Evolutionary conservation across 345 rosid genomes (phyloP), one percentile per base, ranked within the genome.

Genomic region (Leavenworthia alabamica): DNA sequence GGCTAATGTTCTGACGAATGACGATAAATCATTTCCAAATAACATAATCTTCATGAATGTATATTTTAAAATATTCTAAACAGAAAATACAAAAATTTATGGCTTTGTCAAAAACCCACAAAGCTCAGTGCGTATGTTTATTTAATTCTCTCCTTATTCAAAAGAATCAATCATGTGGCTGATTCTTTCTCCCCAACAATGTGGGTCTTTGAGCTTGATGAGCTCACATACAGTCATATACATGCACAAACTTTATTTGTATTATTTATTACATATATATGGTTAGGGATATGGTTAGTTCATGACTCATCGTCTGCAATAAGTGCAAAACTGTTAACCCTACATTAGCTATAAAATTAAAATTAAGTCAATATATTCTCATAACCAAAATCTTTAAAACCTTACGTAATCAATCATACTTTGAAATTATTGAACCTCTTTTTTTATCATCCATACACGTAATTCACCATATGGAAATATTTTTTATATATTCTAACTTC

Each of bases 71-170:
- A 8, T 16, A 15, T 54, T 54, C 2, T 0, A 17, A 26, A 45
- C 27, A 23, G 24, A 11, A 45, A 32, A 32, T 44, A 41, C 45
- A 64, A 26, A 55, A 53, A 0, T 20, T 26, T 7, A 43, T 43
- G 53, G 62, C 2, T 15, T 44, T 15, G 55, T 65, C 46, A 33
- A 13, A 56, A 56, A 8, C 8, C 48, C 48, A 66, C 48, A 45
- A 12, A 44, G 13, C 15, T 23, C 36, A 44, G 17, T 35, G 5
- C 22, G 39, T 19, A 44, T 28, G 24, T 46, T 46, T 35, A n/a
- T 42, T 13, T 20, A 52, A 19, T 15, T 51, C 16, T 51, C 16
- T 39, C 15, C 35, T 54, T 42, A 31, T 44, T 44, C 19, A 24
- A 56, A 24, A 56, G n/a, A 35, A 26, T 8, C 63, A 33, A 17